Conservation (phyloP, 2,329 filamentous ascomycete genomes). For the Peltaster fructicola region DNA sequence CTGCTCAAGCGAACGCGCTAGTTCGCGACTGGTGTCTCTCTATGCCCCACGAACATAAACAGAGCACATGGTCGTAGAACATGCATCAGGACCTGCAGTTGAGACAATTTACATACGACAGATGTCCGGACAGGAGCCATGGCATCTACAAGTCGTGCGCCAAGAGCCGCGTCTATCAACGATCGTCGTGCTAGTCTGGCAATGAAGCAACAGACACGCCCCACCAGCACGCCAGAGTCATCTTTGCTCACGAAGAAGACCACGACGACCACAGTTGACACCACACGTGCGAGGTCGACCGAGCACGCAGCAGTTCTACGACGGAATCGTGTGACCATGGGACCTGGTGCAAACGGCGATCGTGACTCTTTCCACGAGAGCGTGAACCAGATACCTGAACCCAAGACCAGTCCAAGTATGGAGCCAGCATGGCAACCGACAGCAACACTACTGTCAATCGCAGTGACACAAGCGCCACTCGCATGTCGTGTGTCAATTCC, state of each 20-base stretch:
- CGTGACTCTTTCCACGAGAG: too few relatives aligned
- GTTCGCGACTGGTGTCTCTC: too few relatives aligned
- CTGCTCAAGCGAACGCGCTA: too few relatives aligned
- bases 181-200: constrained; percentile 13
- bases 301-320: constrained; percentile 4
- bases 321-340: too few relatives aligned
- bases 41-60: too few relatives aligned
- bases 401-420: constrained; percentile 7
- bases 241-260: constrained; percentile 1
- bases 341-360: too few relatives aligned
- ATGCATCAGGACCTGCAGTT: too few relatives aligned
- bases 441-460: constrained; percentile 53
- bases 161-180: constrained; percentile 11
- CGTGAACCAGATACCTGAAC: constrained; percentile 3
- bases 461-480: constrained; percentile 44
- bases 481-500: constrained; percentile 48
- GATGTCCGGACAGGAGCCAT: too few relatives aligned
- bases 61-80: too few relatives aligned
- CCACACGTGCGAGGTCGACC: constrained; percentile 2
- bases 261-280: constrained; percentile 4
- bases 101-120: too few relatives aligned
- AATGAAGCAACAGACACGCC: constrained; percentile 11
- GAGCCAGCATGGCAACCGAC: constrained; percentile 56
- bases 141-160: constrained; percentile 12
- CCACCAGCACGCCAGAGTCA: constrained; percentile 7